Evolutionary conservation across 1,284 basidiomycete species (phyloP).

Genomic region (Ceratobasidium sp.): DNA sequence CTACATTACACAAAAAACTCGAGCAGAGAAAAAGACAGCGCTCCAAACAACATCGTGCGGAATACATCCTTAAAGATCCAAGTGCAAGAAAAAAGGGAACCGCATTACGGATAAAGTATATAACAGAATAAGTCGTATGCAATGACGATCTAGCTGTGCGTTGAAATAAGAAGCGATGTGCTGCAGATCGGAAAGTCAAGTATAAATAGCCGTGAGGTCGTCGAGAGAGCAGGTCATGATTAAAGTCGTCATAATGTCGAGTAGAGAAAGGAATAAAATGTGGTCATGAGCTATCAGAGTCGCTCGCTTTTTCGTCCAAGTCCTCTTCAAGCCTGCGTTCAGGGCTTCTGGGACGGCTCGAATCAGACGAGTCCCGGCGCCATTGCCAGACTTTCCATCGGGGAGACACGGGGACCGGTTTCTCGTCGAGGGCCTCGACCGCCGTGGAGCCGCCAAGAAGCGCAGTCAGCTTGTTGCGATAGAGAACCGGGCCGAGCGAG

Average conservation of each 20-base stretch:
- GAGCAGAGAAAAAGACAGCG: neutral
- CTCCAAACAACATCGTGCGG: neutral
- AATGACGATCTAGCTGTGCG: slow-evolving; percentile 20
- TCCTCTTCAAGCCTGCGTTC: slow-evolving; percentile 33
- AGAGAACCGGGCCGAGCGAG: slow-evolving; percentile 80
- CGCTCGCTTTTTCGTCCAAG: slow-evolving; percentile 28
- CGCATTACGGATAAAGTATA: slow-evolving; percentile 25
- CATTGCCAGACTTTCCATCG: slow-evolving; percentile 32
- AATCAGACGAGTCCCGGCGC: slow-evolving; percentile 1
- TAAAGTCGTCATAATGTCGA: slow-evolving; percentile 7
- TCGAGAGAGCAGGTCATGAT: slow-evolving; percentile 8
- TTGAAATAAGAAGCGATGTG: slow-evolving; percentile 5
- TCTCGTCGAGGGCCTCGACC: slow-evolving; percentile 14
- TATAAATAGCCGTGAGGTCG: slow-evolving; percentile 19
- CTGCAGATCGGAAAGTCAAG: neutral
- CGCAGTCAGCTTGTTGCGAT: slow-evolving; percentile 68
- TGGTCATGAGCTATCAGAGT: neutral
- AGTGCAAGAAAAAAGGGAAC: neutral
- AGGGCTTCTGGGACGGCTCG: slow-evolving; percentile 14
- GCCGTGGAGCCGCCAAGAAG: slow-evolving; percentile 56
- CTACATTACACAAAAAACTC: slow-evolving; percentile 1
- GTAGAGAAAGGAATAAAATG: neutral
- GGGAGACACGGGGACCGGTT: slow-evolving; percentile 12
- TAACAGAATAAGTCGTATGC: slow-evolving; percentile 21
- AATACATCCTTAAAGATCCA: slow-evolving; percentile 7